These are phyloP conservation scores for Cladophialophora immunda DNA, from an alignment of 2,329 filamentous ascomycete genomes.

Conservation along the genomic window DNA sequence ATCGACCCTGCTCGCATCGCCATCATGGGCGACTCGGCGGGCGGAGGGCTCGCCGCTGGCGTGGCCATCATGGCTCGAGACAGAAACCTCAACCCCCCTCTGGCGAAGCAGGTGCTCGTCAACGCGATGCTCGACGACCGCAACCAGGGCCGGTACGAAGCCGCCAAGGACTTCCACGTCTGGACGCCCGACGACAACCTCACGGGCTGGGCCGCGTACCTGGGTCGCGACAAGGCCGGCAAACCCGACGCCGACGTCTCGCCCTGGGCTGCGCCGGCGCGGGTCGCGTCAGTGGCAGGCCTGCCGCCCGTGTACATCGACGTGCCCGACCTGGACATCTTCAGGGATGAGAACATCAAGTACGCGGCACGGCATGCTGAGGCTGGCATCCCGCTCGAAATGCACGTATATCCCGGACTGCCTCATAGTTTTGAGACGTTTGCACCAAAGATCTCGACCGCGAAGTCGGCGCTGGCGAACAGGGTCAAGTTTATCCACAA, in stretches of 20 bases:
- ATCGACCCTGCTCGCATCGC: constrained; percentile 53
- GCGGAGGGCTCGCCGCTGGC: constrained; percentile 53
- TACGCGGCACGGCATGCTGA: constrained; percentile 53
- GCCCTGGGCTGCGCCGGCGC: constrained; percentile 49
- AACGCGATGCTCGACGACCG: constrained; percentile 60
- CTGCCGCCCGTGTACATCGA: constrained; percentile 57
- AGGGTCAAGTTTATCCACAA: constrained; percentile 31
- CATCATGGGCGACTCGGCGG: constrained; percentile 56
- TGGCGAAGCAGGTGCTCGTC: constrained; percentile 54
- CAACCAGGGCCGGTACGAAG: constrained; percentile 42
- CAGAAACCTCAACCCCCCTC: constrained; percentile 42
- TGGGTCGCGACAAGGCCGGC: constrained; percentile 39
- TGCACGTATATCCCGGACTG: constrained; percentile 55
- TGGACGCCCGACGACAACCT: constrained; percentile 52
- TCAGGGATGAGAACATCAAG: constrained; percentile 52
- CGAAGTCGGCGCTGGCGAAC: constrained; percentile 32
- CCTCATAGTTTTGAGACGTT: constrained; percentile 53
- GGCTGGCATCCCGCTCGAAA: constrained; percentile 51
- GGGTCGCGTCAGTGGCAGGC: constrained; percentile 46
- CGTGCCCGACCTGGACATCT: constrained; percentile 55
- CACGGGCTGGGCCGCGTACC: constrained; percentile 47
- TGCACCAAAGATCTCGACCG: constrained; percentile 36
- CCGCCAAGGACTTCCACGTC: constrained; percentile 46
- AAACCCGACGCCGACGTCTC: constrained; percentile 42
- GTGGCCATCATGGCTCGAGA: constrained; percentile 51